These are phyloP conservation scores for Suillus lakei DNA, from an alignment of 768 basidiomycete genomes.

Conservation along the genomic window DNA sequence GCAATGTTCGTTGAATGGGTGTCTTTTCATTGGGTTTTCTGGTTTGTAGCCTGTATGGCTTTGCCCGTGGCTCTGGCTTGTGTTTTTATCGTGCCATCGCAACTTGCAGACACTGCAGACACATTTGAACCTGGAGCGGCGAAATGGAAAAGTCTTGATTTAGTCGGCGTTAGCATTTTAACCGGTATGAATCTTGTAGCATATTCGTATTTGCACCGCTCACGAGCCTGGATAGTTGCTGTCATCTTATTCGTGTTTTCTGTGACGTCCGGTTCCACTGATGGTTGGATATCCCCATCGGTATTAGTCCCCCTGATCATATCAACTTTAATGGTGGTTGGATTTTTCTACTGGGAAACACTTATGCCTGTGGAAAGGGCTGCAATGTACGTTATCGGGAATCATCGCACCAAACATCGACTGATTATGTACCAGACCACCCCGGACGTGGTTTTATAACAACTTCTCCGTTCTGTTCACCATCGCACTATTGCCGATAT, in stretches of 20 bases:
- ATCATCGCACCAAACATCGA: neutral
- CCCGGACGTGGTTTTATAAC: conserved; percentile 44
- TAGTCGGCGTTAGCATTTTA: conserved; percentile 42
- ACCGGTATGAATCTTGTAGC: conserved; percentile 31
- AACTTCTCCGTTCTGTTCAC: conserved; percentile 46
- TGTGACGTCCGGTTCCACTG: conserved; percentile 48
- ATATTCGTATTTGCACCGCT: neutral
- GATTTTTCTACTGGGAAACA: conserved; percentile 58
- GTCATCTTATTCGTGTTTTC: conserved; percentile 43
- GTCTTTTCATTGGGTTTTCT: conserved; percentile 57
- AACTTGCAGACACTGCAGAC: conserved; percentile 9
- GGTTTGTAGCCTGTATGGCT: conserved; percentile 46
- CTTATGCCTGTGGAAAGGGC: conserved; percentile 44
- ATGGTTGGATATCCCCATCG: conserved; percentile 50
- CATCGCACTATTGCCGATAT: conserved; percentile 42
- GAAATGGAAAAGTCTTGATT: conserved; percentile 40
- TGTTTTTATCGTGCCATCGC: conserved; percentile 40
- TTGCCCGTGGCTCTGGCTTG: conserved; percentile 35
- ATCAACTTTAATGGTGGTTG: conserved; percentile 42
- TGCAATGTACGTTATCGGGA: conserved; percentile 39
- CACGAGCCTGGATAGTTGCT: conserved; percentile 19
- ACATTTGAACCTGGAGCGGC: neutral
- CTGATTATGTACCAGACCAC: conserved; percentile 35
- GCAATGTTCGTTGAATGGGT: conserved; percentile 44
- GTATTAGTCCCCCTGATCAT: conserved; percentile 53